These are phyloP conservation scores for Xerocomus amazonicus DNA, from an alignment of 1,284 basidiomycete genomes.

Conservation along the genomic window DNA sequence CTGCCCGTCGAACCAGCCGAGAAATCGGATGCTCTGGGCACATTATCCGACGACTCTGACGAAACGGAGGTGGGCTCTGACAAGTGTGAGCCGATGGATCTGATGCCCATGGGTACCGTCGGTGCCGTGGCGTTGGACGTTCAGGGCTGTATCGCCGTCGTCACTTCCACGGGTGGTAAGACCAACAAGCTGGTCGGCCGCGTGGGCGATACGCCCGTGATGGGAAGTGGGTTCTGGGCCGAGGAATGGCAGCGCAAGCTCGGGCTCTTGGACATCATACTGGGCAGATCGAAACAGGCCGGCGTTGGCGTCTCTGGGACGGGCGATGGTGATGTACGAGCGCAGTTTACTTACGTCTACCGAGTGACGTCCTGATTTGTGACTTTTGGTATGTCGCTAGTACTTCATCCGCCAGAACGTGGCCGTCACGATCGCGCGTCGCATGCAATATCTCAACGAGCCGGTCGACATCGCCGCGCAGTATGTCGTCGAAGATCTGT, in stretches of 20 bases:
- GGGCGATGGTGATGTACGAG: slow-evolving; percentile 73
- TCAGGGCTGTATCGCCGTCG: slow-evolving; percentile 64
- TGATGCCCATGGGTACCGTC: slow-evolving; percentile 72
- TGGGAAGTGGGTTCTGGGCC: slow-evolving; percentile 80
- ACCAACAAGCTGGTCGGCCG: slow-evolving; percentile 82
- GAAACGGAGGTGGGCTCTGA: background rate
- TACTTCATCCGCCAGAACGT: slow-evolving; percentile 74
- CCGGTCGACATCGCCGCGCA: slow-evolving; percentile 52
- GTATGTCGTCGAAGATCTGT: slow-evolving; percentile 54
- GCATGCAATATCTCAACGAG: slow-evolving; percentile 61
- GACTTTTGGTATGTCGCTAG: slow-evolving; percentile 33
- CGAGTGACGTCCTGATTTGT: slow-evolving; percentile 3
- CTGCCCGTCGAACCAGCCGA: slow-evolving; percentile 62
- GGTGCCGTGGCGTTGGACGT: slow-evolving; percentile 79
- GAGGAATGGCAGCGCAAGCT: slow-evolving; percentile 59
- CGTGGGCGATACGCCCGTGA: slow-evolving; percentile 76
- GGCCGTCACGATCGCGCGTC: slow-evolving; percentile 61
- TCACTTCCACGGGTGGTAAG: slow-evolving; percentile 77
- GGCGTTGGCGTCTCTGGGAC: slow-evolving; percentile 80
- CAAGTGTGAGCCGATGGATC: slow-evolving; percentile 43
- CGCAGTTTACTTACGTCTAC: slow-evolving; percentile 2
- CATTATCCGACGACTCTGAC: background rate
- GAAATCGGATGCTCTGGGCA: slow-evolving; percentile 16
- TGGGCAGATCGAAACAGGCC: background rate
- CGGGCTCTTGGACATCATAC: slow-evolving; percentile 23